Conservation (phyloP, 2,329 filamentous ascomycete species). For the Apiospora sp. region DNA sequence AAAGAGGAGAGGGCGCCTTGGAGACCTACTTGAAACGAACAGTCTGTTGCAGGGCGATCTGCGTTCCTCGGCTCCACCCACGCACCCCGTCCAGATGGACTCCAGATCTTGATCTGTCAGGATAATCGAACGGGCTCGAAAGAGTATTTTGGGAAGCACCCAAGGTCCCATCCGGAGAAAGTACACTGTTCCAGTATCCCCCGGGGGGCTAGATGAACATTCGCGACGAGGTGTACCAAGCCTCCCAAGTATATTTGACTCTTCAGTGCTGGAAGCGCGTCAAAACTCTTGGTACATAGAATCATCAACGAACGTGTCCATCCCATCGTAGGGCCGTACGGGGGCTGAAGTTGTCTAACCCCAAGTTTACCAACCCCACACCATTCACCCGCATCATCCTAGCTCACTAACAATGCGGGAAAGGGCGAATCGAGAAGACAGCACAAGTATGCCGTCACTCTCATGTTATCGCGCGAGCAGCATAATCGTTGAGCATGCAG, state of each 20-base stretch:
- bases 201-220: background rate
- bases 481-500: background rate
- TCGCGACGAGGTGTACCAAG: background rate
- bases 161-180: background rate
- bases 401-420: background rate
- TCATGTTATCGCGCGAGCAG: background rate
- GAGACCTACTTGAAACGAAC: conserved; percentile 15
- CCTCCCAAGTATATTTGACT: background rate
- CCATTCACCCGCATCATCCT: background rate
- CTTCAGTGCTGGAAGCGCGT: background rate
- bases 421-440: background rate
- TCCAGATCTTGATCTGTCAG: conserved; percentile 18
- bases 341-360: conserved; percentile 8
- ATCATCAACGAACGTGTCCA: background rate
- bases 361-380: conserved; percentile 6
- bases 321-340: background rate
- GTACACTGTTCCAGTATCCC: background rate
- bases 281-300: background rate
- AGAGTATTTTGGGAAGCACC: background rate
- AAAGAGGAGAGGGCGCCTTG: conserved; percentile 13
- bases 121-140: background rate
- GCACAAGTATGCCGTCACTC: background rate
- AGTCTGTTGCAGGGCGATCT: conserved; percentile 14
- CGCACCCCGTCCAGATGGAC: background rate
- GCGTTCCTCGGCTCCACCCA: background rate